These are phyloP conservation scores for Hamamelis virginiana DNA, from an alignment of 164 flowering plant species.

Conservation along the genomic window DNA sequence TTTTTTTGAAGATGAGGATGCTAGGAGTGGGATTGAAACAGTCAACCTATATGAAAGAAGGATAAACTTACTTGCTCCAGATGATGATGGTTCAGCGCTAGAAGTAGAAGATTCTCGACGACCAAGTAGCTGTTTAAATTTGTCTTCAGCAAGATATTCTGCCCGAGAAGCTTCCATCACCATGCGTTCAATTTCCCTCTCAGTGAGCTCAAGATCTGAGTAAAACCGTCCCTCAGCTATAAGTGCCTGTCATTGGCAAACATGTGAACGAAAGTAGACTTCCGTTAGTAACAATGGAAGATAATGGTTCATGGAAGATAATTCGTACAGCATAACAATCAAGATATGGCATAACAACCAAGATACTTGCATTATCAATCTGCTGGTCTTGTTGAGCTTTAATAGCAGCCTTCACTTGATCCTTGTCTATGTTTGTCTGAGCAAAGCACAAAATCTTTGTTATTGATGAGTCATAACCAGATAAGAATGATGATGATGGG, in stretches of 20 bases:
- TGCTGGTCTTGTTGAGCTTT: slow-evolving; percentile 99
- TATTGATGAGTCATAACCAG: not conserved
- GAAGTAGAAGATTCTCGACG: slow-evolving; percentile 76
- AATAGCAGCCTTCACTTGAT: slow-evolving; percentile 96
- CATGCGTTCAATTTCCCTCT: slow-evolving; percentile 96
- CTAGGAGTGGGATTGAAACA: too few relatives aligned
- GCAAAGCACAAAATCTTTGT: slow-evolving; percentile 1
- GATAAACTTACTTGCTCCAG: slow-evolving; percentile 78
- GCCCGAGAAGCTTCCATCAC: slow-evolving; percentile 97
- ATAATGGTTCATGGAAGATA: not conserved
- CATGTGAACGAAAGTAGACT: not conserved
- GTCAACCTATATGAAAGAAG: not conserved
- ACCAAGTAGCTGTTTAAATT: slow-evolving; percentile 57
- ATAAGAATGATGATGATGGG: not conserved
- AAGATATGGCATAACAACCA: not conserved
- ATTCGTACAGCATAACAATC: not conserved
- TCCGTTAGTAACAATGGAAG: not conserved
- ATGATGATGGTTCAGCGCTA: slow-evolving; percentile 91
- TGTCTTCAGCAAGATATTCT: slow-evolving; percentile 72
- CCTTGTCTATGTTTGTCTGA: slow-evolving; percentile 74
- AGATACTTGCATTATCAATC: slow-evolving; percentile 74
- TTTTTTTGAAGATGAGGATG: too few relatives aligned
- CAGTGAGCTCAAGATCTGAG: slow-evolving; percentile 99
- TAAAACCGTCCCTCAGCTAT: slow-evolving; percentile 91
- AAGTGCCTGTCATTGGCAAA: slow-evolving; percentile 64